phyloP scores from a whole-genome alignment of 495 filamentous ascomycete genomes.

The Entonaema liquescens region DNA sequence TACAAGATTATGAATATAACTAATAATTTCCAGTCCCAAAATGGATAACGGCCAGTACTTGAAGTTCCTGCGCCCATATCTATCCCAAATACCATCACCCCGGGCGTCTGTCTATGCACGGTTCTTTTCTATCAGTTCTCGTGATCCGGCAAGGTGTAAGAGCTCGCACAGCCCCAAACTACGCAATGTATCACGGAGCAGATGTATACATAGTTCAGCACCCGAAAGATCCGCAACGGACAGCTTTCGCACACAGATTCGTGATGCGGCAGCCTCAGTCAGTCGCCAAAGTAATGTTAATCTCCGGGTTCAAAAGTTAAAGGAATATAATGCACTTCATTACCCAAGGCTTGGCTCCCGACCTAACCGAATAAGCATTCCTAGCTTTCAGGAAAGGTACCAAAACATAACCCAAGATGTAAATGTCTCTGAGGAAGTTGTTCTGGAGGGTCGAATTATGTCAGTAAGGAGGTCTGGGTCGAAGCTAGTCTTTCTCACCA shows the following conservation, averaged over 20 bases:
- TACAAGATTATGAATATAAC: constrained; percentile 2
- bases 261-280: constrained; percentile 13
- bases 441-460: constrained; percentile 58
- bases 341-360: constrained; percentile 49
- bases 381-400: constrained; percentile 52
- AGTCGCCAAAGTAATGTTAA: constrained; percentile 22
- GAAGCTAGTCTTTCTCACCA: constrained; percentile 85
- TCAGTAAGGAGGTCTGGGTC: constrained; percentile 57
- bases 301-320: constrained; percentile 39
- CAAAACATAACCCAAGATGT: constrained; percentile 21
- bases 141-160: background rate
- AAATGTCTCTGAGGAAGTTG: constrained; percentile 50
- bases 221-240: background rate
- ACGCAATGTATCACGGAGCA: background rate
- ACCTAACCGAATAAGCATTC: constrained; percentile 48
- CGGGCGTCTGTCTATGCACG: constrained; percentile 35
- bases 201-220: constrained; percentile 12
- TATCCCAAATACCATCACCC: constrained; percentile 49
- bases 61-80: constrained; percentile 64
- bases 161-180: background rate
- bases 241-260: background rate
- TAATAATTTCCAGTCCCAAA: constrained; percentile 30
- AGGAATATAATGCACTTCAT: constrained; percentile 48
- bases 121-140: constrained; percentile 33
- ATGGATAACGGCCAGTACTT: constrained; percentile 53